Conservation (phyloP, 768 basidiomycete genomes). For the Lentinula guzmanii region DNA sequence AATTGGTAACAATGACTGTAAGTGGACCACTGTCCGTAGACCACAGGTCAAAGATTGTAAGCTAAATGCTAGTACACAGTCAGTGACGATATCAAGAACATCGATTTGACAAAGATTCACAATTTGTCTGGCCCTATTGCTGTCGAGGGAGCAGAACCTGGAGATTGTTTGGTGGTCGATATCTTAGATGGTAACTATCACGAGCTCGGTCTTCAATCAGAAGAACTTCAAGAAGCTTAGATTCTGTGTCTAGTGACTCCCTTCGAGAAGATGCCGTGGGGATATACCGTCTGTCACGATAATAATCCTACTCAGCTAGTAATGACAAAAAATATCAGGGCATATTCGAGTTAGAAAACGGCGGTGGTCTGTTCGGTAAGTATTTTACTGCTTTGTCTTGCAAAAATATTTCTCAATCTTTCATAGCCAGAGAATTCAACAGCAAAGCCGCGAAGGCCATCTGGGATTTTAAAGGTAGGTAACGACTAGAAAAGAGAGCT, state of each 20-base stretch:
- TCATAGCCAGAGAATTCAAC: conserved; percentile 55
- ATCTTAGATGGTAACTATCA: conserved; percentile 58
- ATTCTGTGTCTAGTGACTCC: conserved; percentile 39
- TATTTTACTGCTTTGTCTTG: background rate
- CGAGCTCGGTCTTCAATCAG: background rate
- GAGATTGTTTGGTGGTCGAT: conserved; percentile 75
- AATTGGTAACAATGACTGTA: conserved; percentile 71
- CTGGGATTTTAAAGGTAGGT: conserved; percentile 67
- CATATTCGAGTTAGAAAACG: conserved; percentile 70
- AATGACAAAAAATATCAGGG: conserved; percentile 32
- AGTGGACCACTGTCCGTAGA: conserved; percentile 11
- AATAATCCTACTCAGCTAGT: background rate
- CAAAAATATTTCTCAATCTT: background rate
- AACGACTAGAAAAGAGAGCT: background rate
- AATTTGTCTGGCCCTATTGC: conserved; percentile 74
- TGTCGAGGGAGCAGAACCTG: conserved; percentile 72
- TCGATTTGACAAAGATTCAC: conserved; percentile 62
- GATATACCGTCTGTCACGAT: conserved; percentile 49
- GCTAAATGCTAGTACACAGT: conserved; percentile 22
- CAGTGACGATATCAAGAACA: conserved; percentile 62
- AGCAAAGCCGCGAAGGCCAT: conserved; percentile 73
- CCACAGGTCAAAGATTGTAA: background rate
- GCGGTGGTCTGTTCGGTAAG: conserved; percentile 64
- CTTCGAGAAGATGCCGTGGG: conserved; percentile 78
- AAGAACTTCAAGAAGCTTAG: background rate